phyloP scores from a whole-genome alignment of 2,329 filamentous ascomycete species.

The Colletotrichum cuscutae region DNA sequence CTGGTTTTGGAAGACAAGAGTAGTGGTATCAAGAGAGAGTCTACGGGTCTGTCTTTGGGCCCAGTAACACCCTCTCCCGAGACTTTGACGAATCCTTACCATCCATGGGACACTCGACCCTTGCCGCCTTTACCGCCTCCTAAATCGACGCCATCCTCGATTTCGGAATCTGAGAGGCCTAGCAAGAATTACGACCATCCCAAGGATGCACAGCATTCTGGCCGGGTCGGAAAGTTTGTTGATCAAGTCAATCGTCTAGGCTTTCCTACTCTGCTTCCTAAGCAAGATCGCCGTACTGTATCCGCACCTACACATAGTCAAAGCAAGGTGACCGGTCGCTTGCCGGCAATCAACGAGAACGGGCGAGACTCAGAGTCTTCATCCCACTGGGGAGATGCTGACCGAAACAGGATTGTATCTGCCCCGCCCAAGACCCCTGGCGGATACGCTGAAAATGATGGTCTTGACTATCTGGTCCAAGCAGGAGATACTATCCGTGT shows the following conservation, averaged over 20 bases:
- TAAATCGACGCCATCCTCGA: slow-evolving; percentile 1
- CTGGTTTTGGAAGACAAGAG: slow-evolving; percentile 44
- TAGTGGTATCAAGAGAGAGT: slow-evolving; percentile 45
- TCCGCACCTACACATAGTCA: slow-evolving; percentile 62
- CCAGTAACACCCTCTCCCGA: slow-evolving; percentile 47
- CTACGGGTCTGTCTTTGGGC: slow-evolving; percentile 55
- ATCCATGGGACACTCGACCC: slow-evolving; percentile 58
- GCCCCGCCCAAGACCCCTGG: slow-evolving; percentile 49
- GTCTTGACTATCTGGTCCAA: slow-evolving; percentile 56
- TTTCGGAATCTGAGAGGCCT: not conserved
- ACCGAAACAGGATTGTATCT: slow-evolving; percentile 58
- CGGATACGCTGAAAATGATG: slow-evolving; percentile 44
- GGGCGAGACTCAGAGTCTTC: slow-evolving; percentile 36
- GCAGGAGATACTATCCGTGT: slow-evolving; percentile 65
- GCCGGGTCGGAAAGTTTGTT: slow-evolving; percentile 33
- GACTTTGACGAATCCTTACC: slow-evolving; percentile 43
- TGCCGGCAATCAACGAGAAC: slow-evolving; percentile 63
- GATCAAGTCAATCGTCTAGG: slow-evolving; percentile 39
- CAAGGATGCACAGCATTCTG: slow-evolving; percentile 17
- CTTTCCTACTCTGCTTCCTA: slow-evolving; percentile 44
- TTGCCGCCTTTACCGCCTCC: slow-evolving; percentile 59
- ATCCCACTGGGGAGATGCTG: slow-evolving; percentile 25
- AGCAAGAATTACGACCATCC: not conserved
- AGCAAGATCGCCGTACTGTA: slow-evolving; percentile 57
- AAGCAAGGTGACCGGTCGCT: slow-evolving; percentile 47